Evolutionary conservation across 768 basidiomycete species (phyloP), one percentile per base, ranked within the genome.

Genomic region (Hericium alpestre): DNA sequence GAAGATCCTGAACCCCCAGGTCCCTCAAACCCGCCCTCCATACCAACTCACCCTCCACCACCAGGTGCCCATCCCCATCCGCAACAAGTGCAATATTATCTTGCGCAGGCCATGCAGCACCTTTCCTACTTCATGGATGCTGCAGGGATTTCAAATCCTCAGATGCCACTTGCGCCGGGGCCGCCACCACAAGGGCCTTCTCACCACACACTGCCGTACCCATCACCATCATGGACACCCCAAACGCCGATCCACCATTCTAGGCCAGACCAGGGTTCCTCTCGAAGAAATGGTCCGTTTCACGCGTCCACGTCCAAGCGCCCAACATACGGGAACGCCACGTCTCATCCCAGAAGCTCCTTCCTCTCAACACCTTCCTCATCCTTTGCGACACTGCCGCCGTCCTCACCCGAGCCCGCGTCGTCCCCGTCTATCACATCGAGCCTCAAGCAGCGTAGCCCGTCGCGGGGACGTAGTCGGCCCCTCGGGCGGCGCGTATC

Each of bases 401-500:
- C 82, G 5, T 77, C 77, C 46, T 79, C 81, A 3, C 77, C 81
- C 2, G 69, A 75, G 55, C 64, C 55, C 12, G 62, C 61, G n/a
- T 72, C 72, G 1, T 72, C 74, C 3, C 71, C 77, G 25, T 72
- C 78, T 18, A 51, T 62, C 57, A 51, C 65, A 9, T 56, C 63
- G 10, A 56, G 58, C 13, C 63, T 60, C 15, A 49, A 46, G 6
- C 51, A 40, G 37, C 56, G 62, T 12, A 54, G 13, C 56, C 69
- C 49, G 59, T 65, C 15, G 59, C 77, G 77, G 23, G 67, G 70
- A 27, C 72, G 79, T 53, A 82, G 82, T 66, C 74, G 69, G 51
- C 80, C 82, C 18, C 68, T 76, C 32, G 82, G 79, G 9, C 74
- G 83, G 57, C 72, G 72, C 22, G 83, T 84, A 2, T 82, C 82